A percentile compares a stretch with the other conserved stretches of the same genome.
Evolutionary conservation across 768 basidiomycete genomes (phyloP).

Genomic region (Podaxis sp.): DNA sequence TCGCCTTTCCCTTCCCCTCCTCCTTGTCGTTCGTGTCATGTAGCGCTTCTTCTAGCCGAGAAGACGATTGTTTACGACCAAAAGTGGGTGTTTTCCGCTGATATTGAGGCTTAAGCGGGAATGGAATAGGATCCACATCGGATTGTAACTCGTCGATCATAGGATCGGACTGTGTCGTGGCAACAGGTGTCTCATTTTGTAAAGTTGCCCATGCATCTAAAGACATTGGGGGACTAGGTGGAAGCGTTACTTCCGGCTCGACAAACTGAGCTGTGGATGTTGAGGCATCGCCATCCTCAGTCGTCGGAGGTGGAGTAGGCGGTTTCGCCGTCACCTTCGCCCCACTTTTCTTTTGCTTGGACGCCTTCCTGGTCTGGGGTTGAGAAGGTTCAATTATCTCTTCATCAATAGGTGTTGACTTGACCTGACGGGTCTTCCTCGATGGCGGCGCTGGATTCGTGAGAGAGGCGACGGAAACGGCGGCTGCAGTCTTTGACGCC

Average conservation of each 20-base stretch:
- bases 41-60: not conserved
- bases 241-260: not conserved
- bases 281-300: not conserved
- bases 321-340: not conserved
- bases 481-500: not conserved
- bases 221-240: slow-evolving; percentile 9
- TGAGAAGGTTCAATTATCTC: not conserved
- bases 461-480: not conserved
- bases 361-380: not conserved
- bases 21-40: not conserved
- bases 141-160: slow-evolving; percentile 32
- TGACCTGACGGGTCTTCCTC: not conserved
- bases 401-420: not conserved
- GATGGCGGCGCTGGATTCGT: not conserved
- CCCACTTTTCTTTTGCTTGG: not conserved
- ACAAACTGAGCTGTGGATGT: not conserved
- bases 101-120: slow-evolving; percentile 3
- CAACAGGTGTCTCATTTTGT: slow-evolving; percentile 10
- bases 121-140: slow-evolving; percentile 17
- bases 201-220: slow-evolving; percentile 17
- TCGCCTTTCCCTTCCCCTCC: not conserved
- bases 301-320: not conserved
- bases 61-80: not conserved
- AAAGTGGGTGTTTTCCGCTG: slow-evolving; percentile 1
- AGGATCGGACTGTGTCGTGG: slow-evolving; percentile 9